phyloP scores from a whole-genome alignment of 2,329 filamentous ascomycete genomes.

The Microdochium bolleyi region DNA sequence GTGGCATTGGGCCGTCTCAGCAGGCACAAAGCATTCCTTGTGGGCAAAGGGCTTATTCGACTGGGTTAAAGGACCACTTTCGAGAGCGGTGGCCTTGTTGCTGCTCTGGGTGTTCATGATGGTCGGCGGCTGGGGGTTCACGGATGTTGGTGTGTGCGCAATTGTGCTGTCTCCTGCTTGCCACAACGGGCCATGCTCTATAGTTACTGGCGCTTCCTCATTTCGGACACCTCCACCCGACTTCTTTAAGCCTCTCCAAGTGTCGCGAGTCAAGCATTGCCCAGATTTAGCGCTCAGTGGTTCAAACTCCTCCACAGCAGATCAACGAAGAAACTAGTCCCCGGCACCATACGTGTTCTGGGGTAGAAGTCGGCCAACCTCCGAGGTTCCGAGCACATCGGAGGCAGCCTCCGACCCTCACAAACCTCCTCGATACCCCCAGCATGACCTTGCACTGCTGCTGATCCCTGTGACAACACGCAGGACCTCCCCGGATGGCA shows the following conservation, averaged over 20 bases:
- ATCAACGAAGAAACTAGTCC: too few species aligned
- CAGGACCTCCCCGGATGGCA: too few species aligned
- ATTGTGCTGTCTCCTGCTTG: neutral
- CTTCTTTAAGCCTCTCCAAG: neutral
- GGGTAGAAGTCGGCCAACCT: neutral
- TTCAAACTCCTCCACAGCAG: too few species aligned
- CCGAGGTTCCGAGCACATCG: neutral
- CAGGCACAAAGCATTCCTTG: constrained; percentile 16
- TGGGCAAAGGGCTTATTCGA: neutral
- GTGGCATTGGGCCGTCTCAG: constrained; percentile 32
- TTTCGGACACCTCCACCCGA: neutral
- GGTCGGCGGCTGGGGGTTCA: neutral
- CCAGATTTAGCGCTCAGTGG: neutral
- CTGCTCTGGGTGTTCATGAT: neutral
- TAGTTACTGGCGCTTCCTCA: neutral
- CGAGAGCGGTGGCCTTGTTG: neutral
- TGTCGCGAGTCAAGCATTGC: neutral
- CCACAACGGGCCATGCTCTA: neutral
- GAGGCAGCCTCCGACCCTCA: neutral
- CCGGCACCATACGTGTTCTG: too few species aligned
- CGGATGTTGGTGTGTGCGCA: too few species aligned
- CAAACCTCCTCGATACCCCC: too few species aligned
- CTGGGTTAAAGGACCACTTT: neutral
- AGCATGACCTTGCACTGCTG: too few species aligned
- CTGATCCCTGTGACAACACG: too few species aligned